Base-by-base conservation (phyloP, 2,329 filamentous ascomycete species). In the Biscogniauxia mediterranea region DNA sequence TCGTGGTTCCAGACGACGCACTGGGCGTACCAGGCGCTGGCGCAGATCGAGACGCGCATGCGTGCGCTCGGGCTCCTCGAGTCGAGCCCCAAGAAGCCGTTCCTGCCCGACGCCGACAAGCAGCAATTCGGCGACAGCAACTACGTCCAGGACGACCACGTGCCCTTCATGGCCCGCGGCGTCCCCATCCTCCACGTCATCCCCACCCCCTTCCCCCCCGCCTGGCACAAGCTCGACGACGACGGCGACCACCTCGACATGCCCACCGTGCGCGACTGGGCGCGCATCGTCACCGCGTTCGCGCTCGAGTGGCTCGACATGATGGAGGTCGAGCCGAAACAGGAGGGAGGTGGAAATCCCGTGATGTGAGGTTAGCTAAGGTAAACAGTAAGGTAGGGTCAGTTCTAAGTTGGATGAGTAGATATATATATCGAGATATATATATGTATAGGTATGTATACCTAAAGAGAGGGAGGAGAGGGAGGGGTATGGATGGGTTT, bases 301-400 rank as follows among this genome's bases (percentile, higher is more conserved):
- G 83, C 85, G 52, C 84, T 89, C 3, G 91, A 94, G 73, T 95
- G 91, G 89, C 81, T 95, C 80, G 91, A 93, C 68, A 77, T 93
- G 71, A 77, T 75, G 73, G 74, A 77, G 63, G 71, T 78, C 6
- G 70, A 73, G 59, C 72, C 76, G 15, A 66, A 68, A 54, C 64
- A 66, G 20, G 57, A 26, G 54, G 25, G n/a, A 38, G 25, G 5
- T 23, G 23, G 2, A 20, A 52, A 59, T 28, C 19, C 11, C 26
- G 9, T 8, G 21, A 49, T 25, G 61, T 60, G 15, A 49, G 11
- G 32, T 59, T 49, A 19, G 49, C n/a, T n/a, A n/a, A n/a, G n/a
- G n/a, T n/a, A n/a, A n/a, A n/a, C n/a, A n/a, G 53, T 46, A 3
- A 6, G 50, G 23, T 23, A 3, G 5, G 23, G 23, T 23, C 23